Evolutionary conservation across 345 rosid species (phyloP), one percentile per base, ranked within the genome.

Genomic region (Clarkia xantiana): DNA sequence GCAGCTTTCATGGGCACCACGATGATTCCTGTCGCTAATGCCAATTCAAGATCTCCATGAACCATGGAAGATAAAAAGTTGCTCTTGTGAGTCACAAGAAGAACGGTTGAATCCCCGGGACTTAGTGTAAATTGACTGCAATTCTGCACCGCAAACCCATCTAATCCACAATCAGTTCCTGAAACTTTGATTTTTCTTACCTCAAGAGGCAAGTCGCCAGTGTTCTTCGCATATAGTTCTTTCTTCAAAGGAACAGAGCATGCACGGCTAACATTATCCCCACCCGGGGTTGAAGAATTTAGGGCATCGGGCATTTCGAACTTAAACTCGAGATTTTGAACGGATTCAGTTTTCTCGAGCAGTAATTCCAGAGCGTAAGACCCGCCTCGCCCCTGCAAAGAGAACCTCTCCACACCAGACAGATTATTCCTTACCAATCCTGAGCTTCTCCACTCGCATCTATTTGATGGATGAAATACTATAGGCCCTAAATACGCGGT

Each of bases 341-440:
- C 59, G 40, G 76, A 80, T 45, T 71, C 71, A 17, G 84, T 74
- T 49, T 69, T 74, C 53, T 77, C 84, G 18, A 71, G 49, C 51
- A 83, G 53, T 38, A 22, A 2, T 22, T 55, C 67, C 38, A 83
- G 61, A 13, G 84, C 75, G 62, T 57, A 57, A 1, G 66, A 77
- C 12, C 81, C 84, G 42, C 87, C 87, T 34, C 44, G 44, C 62
- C 94, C 87, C 60, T 49, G 62, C 67, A 83, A 64, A 58, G 82
- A 61, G 44, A 81, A 52, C 91, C 91, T 79, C 65, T 82, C 94
- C 49, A 83, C 86, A 55, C 81, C 86, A 47, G 86, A 76, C 20
- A 83, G 80, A 54, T 90, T 82, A 67, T 74, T 76, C 63, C 81
- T 76, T 45, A 72, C 69, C 52, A 82, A 61, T 40, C 73, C 81